Evolutionary conservation across 106 monocot species (phyloP).

Genomic region (Iris macrosiphon): DNA sequence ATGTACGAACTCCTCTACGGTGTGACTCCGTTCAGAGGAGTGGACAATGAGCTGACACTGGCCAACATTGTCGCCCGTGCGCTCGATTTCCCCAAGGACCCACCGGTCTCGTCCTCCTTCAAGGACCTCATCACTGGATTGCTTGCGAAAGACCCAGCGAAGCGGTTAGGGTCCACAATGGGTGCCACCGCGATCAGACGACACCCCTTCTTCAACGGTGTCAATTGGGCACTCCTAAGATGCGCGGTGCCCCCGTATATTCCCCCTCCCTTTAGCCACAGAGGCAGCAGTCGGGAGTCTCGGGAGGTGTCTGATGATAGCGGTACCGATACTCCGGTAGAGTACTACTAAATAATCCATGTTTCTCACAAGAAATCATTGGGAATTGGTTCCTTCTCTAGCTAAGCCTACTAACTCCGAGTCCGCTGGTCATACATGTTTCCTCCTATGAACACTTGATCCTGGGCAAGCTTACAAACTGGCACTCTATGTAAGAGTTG

Average conservation of each 20-base stretch:
- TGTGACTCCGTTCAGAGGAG: slow-evolving; percentile 58
- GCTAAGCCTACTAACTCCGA: no score
- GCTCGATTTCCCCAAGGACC: slow-evolving; percentile 80
- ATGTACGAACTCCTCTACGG: slow-evolving; percentile 81
- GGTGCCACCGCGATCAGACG: slow-evolving; percentile 67
- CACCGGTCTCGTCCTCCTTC: slow-evolving; percentile 25
- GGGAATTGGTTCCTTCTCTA: no score
- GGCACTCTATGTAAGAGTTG: no score
- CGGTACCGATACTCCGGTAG: slow-evolving; percentile 38
- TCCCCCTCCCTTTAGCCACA: slow-evolving; percentile 38
- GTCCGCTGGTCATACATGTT: no score
- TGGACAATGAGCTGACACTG: slow-evolving; percentile 51
- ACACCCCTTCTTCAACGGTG: slow-evolving; percentile 65
- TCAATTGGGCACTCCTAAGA: slow-evolving; percentile 73
- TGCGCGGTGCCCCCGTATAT: slow-evolving; percentile 59
- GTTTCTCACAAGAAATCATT: no score
- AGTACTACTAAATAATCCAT: slow-evolving; percentile 50
- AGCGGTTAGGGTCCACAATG: slow-evolving; percentile 45
- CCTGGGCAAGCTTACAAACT: no score
- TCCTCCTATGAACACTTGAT: no score
- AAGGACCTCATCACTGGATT: slow-evolving; percentile 48
- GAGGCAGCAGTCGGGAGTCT: slow-evolving; percentile 11
- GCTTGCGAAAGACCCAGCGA: slow-evolving; percentile 56
- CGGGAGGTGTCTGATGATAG: slow-evolving; percentile 37
- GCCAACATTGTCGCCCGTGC: slow-evolving; percentile 76